Evolutionary conservation across 108 stramenopile species (phyloP), one percentile per base, ranked within the genome.

Genomic region (Aurantiochytrium sp.): DNA sequence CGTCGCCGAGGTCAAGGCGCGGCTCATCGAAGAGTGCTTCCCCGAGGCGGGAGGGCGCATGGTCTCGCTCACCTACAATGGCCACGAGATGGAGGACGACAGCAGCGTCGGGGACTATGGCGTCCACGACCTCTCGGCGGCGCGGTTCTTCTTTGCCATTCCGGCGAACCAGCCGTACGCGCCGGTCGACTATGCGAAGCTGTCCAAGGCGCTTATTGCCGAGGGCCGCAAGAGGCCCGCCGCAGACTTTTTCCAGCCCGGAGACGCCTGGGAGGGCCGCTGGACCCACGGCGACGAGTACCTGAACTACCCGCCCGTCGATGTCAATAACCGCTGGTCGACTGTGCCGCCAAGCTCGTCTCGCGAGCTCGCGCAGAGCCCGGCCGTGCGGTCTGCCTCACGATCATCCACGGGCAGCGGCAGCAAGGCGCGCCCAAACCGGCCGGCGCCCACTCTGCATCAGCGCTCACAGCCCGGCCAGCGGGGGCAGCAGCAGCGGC

Each of bases 221-320:
- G 73, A 81, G 73, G 73, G 73, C 42, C 45, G 45, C 73, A 81
- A 81, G 73, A 37, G 30, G 45, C 39, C 42, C 15, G 42, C 73
- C 6, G 73, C 73, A n/a, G 30, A 24, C 73, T 81, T 48, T 2
- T 81, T 48, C 73, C 39, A 48, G n/a, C 73, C 73, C 8, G 73
- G 73, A 42, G 73, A 81, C 73, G 73, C 39, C 12, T 81, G 73
- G 73, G 73, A 48, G n/a, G 73, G 73, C 12, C 39, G 45, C n/a
- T 81, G 73, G 73, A 48, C 73, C 15, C 39, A 81, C n/a, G 73
- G 73, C 17, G 73, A 81, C 4, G 73, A 81, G 39, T 81, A 81
- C 24, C 39, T 48, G 36, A 21, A 41, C 21, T 81, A 81, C 24
- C 73, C 73, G 73, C 73, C 73, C 32, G 73, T 81, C 10, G 73